Percentiles rank a stretch among this genome's conserved stretches.
Evolutionary conservation across 2,329 filamentous ascomycete species (phyloP).

Genomic region (Colletotrichum sp.): DNA sequence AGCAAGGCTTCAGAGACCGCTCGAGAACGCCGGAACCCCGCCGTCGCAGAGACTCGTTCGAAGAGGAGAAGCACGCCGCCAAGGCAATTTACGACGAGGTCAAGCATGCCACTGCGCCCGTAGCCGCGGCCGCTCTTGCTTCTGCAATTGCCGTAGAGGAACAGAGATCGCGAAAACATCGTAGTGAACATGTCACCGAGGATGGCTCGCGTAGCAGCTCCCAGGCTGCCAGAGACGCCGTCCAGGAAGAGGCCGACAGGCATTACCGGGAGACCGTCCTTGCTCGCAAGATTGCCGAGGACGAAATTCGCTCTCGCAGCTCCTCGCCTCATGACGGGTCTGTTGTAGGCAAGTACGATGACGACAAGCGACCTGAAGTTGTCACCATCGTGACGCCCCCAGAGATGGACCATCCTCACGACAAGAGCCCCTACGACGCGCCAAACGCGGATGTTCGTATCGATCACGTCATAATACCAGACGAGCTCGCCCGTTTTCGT

Average conservation of each 20-base stretch:
- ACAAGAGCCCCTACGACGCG: slow-evolving; percentile 58
- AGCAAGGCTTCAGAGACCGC: slow-evolving; percentile 25
- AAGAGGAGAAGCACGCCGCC: slow-evolving; percentile 48
- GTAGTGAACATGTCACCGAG: slow-evolving; percentile 35
- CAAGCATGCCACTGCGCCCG: slow-evolving; percentile 52
- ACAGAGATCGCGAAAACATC: slow-evolving; percentile 37
- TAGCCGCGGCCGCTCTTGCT: slow-evolving; percentile 51
- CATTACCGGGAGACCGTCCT: slow-evolving; percentile 61
- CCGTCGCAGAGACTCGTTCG: slow-evolving; percentile 24
- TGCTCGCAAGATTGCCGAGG: slow-evolving; percentile 58
- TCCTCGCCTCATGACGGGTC: slow-evolving; percentile 56
- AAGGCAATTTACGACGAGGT: slow-evolving; percentile 50
- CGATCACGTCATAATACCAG: slow-evolving; percentile 62
- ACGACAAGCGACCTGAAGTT: slow-evolving; percentile 35
- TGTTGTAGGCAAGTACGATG: slow-evolving; percentile 59
- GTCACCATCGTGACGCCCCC: slow-evolving; percentile 61
- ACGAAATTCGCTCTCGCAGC: slow-evolving; percentile 59
- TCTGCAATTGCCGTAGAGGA: slow-evolving; percentile 51
- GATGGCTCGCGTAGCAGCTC: slow-evolving; percentile 37
- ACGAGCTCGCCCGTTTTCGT: slow-evolving; percentile 48
- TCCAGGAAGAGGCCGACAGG: slow-evolving; percentile 63
- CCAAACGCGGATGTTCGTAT: slow-evolving; percentile 70
- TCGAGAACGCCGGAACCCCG: slow-evolving; percentile 25
- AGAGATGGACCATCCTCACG: slow-evolving; percentile 49
- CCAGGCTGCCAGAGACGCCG: slow-evolving; percentile 41